Percentiles rank a stretch among this genome's conserved stretches.
Evolutionary conservation across 331 rosid genomes (phyloP).

Genomic region (Stylosanthes scabra): DNA sequence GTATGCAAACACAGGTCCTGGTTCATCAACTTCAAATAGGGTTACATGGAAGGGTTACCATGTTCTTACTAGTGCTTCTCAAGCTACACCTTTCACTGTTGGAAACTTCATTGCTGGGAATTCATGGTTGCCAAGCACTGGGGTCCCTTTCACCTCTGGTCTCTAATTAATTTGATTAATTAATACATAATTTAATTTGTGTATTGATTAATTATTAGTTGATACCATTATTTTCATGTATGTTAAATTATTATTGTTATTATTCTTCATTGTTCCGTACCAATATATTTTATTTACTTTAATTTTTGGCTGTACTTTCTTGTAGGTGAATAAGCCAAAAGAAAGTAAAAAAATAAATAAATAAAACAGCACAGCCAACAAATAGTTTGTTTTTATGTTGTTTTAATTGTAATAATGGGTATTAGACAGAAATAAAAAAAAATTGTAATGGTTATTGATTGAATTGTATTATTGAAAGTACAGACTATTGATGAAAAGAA

Average conservation of each 20-base stretch:
- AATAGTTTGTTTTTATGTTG: conserved; percentile 16
- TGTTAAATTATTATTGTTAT: not conserved
- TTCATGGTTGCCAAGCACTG: conserved; percentile 65
- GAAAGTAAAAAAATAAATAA: not conserved
- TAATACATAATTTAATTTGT: not conserved
- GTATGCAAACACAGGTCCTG: conserved; percentile 73
- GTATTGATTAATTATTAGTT: not conserved
- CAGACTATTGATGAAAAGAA: not conserved
- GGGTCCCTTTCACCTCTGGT: conserved; percentile 65
- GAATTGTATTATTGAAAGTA: conserved; percentile 27
- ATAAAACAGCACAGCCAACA: conserved; percentile 8
- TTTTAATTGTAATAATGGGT: not conserved
- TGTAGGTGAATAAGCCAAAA: conserved; percentile 10
- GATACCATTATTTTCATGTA: conserved; percentile 12
- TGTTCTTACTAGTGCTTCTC: conserved; percentile 63
- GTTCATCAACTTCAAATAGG: conserved; percentile 63
- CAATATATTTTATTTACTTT: no score
- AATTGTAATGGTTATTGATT: conserved; percentile 24
- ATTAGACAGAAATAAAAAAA: no score
- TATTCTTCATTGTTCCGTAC: not conserved
- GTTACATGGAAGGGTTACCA: conserved; percentile 80
- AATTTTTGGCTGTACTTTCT: not conserved
- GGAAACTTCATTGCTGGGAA: conserved; percentile 61
- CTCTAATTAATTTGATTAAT: conserved; percentile 11
- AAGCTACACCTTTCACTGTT: conserved; percentile 75